A percentile compares a stretch with the other conserved stretches of the same genome.
Evolutionary conservation across 495 filamentous ascomycete species (phyloP).

Genomic region (Daldinia bambusicola): DNA sequence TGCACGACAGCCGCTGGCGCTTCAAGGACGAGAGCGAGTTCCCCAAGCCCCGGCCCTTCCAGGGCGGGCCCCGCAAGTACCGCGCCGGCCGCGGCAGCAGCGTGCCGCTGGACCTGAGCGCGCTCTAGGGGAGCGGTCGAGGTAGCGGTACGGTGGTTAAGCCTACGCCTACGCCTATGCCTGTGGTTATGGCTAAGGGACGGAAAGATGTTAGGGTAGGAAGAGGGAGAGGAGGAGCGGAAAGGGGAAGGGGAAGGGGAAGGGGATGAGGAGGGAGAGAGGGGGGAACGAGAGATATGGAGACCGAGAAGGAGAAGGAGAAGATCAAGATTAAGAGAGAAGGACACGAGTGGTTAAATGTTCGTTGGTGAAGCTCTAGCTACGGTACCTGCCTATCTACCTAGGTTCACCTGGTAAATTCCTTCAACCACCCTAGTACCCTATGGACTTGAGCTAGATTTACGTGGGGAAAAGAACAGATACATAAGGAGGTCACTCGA

Average conservation of each 20-base stretch:
- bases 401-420: too few species aligned
- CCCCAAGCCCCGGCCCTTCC: conserved; percentile 84
- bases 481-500: not conserved
- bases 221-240: too few species aligned
- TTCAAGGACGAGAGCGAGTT: conserved; percentile 85
- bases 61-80: conserved; percentile 77
- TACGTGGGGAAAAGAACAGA: not conserved
- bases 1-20: conserved; percentile 86
- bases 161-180: too few species aligned
- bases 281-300: not conserved
- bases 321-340: conserved; percentile 2
- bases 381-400: not conserved
- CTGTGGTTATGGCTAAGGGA: not conserved
- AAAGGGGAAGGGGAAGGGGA: conserved; percentile 12
- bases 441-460: not conserved
- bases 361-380: not conserved
- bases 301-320: not conserved
- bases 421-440: not conserved
- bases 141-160: not conserved
- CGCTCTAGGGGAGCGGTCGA: conserved; percentile 46
- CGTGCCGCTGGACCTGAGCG: conserved; percentile 86
- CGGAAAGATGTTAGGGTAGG: not conserved
- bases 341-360: not conserved
- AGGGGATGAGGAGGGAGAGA: not conserved
- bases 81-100: conserved; percentile 91